A percentile compares a stretch with the other conserved stretches of the same genome.
Conservation (phyloP, 352 stramenopile genomes). For the Pythium aristosporum region DNA sequence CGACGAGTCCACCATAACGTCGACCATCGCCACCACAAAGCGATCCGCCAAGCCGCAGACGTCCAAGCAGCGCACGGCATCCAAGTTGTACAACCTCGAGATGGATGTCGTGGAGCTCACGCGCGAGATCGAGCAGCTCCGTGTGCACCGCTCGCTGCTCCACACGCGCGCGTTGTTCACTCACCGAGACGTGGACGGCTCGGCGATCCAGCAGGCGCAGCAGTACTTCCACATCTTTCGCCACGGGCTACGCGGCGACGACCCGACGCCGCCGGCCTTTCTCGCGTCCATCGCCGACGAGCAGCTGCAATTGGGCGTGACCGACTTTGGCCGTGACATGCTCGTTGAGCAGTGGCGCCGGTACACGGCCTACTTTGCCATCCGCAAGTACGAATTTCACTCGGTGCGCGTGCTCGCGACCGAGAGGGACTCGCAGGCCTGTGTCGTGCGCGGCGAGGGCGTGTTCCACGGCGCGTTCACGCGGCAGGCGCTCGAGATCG, state of each 20-base stretch:
- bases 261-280: neutral
- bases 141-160: constrained; percentile 10
- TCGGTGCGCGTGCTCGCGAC: constrained; percentile 3
- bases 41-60: neutral
- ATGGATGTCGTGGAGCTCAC: constrained; percentile 12
- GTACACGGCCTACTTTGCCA: constrained; percentile 25
- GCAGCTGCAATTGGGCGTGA: neutral
- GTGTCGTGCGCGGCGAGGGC: constrained; percentile 8
- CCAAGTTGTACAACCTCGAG: constrained; percentile 20
- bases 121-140: constrained; percentile 17
- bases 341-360: constrained; percentile 24
- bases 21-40: neutral
- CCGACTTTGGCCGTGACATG: constrained; percentile 11
- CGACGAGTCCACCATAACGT: neutral
- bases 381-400: constrained; percentile 5
- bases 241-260: neutral
- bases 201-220: constrained; percentile 8
- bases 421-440: neutral
- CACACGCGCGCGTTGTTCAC: constrained; percentile 19
- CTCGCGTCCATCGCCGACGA: constrained; percentile 3
- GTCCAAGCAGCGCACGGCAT: constrained; percentile 9
- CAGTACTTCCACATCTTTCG: constrained; percentile 25
- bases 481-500: constrained; percentile 8
- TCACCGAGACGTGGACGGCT: constrained; percentile 9
- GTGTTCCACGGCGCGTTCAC: constrained; percentile 17